Conservation (phyloP, 129 eudicot genomes). For the Dittrichia graveolens region DNA sequence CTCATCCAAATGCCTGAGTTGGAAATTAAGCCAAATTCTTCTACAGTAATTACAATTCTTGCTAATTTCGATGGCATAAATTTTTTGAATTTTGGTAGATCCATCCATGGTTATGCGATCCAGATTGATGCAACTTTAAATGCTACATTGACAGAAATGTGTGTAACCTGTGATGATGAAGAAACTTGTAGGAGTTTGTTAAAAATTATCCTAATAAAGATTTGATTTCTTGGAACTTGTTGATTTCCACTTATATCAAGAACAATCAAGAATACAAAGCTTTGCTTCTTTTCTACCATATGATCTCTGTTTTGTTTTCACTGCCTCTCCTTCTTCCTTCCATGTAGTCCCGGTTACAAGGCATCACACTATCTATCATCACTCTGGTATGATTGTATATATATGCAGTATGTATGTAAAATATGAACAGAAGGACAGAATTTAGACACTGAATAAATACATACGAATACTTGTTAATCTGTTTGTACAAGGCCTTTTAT, state of each 20-base stretch:
- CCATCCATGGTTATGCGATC: constrained; percentile 50
- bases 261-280: constrained; percentile 44
- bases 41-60: constrained; percentile 45
- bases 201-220: constrained; percentile 46
- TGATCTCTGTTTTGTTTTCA: no score
- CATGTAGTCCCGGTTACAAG: no score
- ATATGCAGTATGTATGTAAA: no score
- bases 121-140: constrained; percentile 41
- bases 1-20: constrained; percentile 43
- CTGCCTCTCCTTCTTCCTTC: no score
- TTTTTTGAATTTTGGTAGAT: constrained; percentile 40
- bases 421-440: no score
- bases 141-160: constrained; percentile 65
- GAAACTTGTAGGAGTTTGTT: constrained; percentile 39
- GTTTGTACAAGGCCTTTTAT: no score
- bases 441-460: no score
- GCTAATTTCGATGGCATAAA: constrained; percentile 28
- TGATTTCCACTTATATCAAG: constrained; percentile 46
- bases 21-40: constrained; percentile 47
- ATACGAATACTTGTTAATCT: no score
- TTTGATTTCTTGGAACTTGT: constrained; percentile 58
- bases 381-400: no score
- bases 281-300: constrained; percentile 39
- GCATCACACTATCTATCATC: no score
- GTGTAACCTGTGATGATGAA: constrained; percentile 51